Percentiles rank a stretch among this genome's conserved stretches.
Evolutionary conservation across 352 stramenopile species (phyloP).

Genomic region (Globisporangium nagaii): DNA sequence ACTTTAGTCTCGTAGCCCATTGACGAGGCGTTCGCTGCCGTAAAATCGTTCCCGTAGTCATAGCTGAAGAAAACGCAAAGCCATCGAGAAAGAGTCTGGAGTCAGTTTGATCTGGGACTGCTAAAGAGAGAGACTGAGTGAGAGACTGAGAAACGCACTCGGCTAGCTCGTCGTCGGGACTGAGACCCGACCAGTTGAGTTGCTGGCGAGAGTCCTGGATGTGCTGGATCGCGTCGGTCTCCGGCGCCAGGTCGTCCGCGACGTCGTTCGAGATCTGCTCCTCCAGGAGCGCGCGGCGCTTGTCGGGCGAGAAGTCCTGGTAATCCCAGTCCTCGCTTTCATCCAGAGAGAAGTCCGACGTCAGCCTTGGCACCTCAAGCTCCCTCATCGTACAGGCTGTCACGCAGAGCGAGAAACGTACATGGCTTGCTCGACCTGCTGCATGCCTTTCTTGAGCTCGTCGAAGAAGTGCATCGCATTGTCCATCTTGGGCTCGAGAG

Average conservation of each 20-base stretch:
- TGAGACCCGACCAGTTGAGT: conserved; percentile 41
- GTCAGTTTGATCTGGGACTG: too few species aligned
- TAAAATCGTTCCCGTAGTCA: conserved; percentile 12
- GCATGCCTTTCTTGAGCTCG: conserved; percentile 40
- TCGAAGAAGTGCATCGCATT: conserved; percentile 31
- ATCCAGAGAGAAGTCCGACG: too few species aligned
- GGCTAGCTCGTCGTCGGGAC: conserved; percentile 34
- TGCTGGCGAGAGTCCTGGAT: conserved; percentile 22
- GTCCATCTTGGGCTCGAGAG: conserved; percentile 8
- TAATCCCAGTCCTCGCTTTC: conserved; percentile 73
- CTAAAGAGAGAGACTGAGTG: too few species aligned
- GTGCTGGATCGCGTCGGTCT: conserved; percentile 26
- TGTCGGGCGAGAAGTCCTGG: conserved; percentile 62
- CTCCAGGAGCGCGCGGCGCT: conserved; percentile 50
- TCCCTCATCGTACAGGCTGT: too few species aligned
- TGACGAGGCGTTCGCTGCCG: background rate
- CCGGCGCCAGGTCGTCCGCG: conserved; percentile 25
- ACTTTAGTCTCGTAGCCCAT: conserved; percentile 41
- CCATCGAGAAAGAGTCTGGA: too few species aligned
- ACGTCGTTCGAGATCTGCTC: conserved; percentile 38
- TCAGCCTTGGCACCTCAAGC: background rate
- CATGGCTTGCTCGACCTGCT: conserved; percentile 41
- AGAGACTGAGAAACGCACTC: conserved; percentile 24
- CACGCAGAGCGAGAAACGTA: conserved; percentile 8
- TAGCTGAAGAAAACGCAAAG: conserved; percentile 16